Evolutionary conservation across 768 basidiomycete species (phyloP).

Genomic region (Daedaleopsis sinensis): DNA sequence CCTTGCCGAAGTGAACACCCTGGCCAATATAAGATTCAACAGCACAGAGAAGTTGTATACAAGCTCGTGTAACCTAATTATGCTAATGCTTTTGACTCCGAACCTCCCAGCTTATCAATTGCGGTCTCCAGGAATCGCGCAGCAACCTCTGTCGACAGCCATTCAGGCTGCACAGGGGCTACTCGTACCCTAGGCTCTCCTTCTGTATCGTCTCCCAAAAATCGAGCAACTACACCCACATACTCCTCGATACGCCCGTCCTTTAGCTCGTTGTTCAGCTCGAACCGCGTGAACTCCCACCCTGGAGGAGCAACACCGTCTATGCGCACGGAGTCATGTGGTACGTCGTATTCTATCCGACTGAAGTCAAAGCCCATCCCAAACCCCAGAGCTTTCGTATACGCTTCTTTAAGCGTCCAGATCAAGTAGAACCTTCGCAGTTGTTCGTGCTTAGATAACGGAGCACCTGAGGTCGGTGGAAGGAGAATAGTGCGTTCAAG

Average conservation of each 20-base stretch:
- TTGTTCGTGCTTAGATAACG: constrained; percentile 49
- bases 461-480: constrained; percentile 33
- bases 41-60: no score
- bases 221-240: constrained; percentile 68
- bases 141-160: constrained; percentile 26
- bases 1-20: no score
- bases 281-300: constrained; percentile 73
- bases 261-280: constrained; percentile 31
- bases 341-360: constrained; percentile 71
- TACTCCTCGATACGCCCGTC: constrained; percentile 54
- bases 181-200: constrained; percentile 11
- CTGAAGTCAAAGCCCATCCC: constrained; percentile 84
- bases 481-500: constrained; percentile 38
- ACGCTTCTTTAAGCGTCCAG: constrained; percentile 93
- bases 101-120: constrained; percentile 11
- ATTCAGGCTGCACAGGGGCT: constrained; percentile 11
- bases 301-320: constrained; percentile 59
- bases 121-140: constrained; percentile 22
- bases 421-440: constrained; percentile 75
- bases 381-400: constrained; percentile 84
- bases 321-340: constrained; percentile 52
- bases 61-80: no score
- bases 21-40: no score
- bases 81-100: not conserved
- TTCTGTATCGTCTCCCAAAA: constrained; percentile 44